A percentile compares a stretch with the other conserved stretches of the same genome.
Evolutionary conservation across 176 grass and related monocot species (phyloP).

Genomic region (Aegilops bicornis): DNA sequence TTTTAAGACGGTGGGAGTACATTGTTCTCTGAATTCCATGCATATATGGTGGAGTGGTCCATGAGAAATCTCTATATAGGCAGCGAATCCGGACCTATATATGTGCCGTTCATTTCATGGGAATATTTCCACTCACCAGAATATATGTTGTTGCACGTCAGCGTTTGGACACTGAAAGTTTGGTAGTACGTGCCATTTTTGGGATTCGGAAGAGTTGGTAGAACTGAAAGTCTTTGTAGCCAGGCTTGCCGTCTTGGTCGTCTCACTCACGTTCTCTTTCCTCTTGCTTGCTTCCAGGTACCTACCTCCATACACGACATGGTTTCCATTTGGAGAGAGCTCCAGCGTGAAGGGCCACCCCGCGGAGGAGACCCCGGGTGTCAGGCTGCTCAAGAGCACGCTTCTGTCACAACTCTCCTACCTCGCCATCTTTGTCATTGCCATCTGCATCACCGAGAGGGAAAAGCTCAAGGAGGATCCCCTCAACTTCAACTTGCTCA

Average conservation of each 20-base stretch:
- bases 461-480: slow-evolving; percentile 53
- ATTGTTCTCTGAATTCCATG: not conserved
- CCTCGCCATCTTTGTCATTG: slow-evolving; percentile 48
- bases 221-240: no score
- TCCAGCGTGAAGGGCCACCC: not conserved
- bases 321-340: slow-evolving; percentile 50
- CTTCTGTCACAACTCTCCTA: slow-evolving; percentile 56
- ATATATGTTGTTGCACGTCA: not conserved
- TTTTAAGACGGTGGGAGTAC: no score
- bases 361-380: slow-evolving; percentile 3
- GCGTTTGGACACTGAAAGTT: not conserved
- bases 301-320: slow-evolving; percentile 60
- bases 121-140: not conserved
- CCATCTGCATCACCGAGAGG: slow-evolving; percentile 68
- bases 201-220: no score
- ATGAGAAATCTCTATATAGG: not conserved
- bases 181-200: not conserved
- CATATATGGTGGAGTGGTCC: not conserved
- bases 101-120: not conserved
- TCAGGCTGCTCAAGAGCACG: slow-evolving; percentile 34
- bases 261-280: not conserved
- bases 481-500: slow-evolving; percentile 68
- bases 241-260: no score
- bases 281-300: slow-evolving; percentile 47
- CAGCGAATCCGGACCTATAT: not conserved